These are phyloP conservation scores for Colletotrichum plurivorum DNA, from an alignment of 2,329 filamentous ascomycete genomes.

Conservation along the genomic window DNA sequence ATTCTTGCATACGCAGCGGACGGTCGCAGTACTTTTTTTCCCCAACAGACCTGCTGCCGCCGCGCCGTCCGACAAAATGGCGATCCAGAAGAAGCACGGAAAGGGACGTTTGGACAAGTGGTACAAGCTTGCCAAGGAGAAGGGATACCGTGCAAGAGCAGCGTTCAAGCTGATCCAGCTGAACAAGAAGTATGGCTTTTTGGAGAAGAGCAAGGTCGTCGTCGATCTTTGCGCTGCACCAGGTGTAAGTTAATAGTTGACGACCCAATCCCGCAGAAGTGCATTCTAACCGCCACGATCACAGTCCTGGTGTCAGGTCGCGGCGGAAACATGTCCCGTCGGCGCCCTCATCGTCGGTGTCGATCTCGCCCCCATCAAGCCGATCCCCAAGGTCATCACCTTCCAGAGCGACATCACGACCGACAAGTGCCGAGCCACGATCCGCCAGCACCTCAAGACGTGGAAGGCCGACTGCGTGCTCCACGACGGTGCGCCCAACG, in stretches of 20 bases:
- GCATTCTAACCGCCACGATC: background rate
- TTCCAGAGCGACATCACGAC: constrained; percentile 99
- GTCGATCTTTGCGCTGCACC: constrained; percentile 98
- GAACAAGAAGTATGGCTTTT: constrained; percentile 99
- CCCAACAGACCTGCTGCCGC: constrained; percentile 12
- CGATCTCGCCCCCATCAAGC: constrained; percentile 94
- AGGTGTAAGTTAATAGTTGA: constrained; percentile 71
- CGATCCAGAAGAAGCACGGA: constrained; percentile 98
- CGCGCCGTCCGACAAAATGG: constrained; percentile 70
- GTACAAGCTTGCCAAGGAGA: constrained; percentile 99
- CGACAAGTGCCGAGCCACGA: constrained; percentile 92
- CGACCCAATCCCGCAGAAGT: constrained; percentile 9
- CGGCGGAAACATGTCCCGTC: constrained; percentile 92
- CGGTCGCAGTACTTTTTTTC: constrained; percentile 17
- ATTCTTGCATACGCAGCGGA: constrained; percentile 19
- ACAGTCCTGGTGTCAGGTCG: constrained; percentile 95
- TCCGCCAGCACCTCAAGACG: constrained; percentile 90
- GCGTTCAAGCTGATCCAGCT: constrained; percentile 98
- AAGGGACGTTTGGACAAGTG: constrained; percentile 99
- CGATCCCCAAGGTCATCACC: constrained; percentile 92
- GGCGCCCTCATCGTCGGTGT: constrained; percentile 94
- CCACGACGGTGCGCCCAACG: constrained; percentile 97
- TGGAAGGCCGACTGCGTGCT: constrained; percentile 97
- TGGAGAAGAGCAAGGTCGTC: constrained; percentile 96
- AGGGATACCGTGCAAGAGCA: constrained; percentile 94